Conservation (phyloP, 1,284 basidiomycete species). For the Limonomyces culmigenus region DNA sequence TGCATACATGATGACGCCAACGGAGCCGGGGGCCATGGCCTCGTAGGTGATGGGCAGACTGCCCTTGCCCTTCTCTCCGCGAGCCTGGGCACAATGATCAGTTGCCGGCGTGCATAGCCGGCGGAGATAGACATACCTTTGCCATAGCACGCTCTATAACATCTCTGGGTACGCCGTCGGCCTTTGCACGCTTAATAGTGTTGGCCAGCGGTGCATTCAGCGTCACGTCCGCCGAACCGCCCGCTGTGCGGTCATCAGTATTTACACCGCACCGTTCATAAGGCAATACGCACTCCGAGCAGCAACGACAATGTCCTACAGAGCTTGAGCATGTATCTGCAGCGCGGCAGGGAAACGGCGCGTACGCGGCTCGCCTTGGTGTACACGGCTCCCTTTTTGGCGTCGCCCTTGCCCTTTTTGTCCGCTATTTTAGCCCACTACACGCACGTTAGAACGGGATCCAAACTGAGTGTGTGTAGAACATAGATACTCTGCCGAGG, state of each 20-base stretch:
- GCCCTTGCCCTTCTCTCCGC: slow-evolving; percentile 29
- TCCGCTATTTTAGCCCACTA: slow-evolving; percentile 85
- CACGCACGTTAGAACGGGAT: too few species aligned
- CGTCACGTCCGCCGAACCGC: slow-evolving; percentile 48
- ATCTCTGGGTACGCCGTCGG: slow-evolving; percentile 57
- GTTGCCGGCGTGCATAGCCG: slow-evolving; percentile 1
- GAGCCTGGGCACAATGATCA: slow-evolving; percentile 20
- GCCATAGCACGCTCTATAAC: slow-evolving; percentile 60
- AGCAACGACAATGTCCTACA: slow-evolving; percentile 61
- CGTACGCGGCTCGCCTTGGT: slow-evolving; percentile 43
- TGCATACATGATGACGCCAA: slow-evolving; percentile 63
- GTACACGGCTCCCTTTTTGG: slow-evolving; percentile 43
- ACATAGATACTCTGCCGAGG: too few species aligned
- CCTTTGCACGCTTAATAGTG: slow-evolving; percentile 43
- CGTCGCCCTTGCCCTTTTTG: slow-evolving; percentile 59
- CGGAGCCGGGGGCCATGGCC: slow-evolving; percentile 48
- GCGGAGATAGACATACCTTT: slow-evolving; percentile 24
- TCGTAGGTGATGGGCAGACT: slow-evolving; percentile 49
- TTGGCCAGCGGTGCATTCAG: slow-evolving; percentile 46
- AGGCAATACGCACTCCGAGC: slow-evolving; percentile 32
- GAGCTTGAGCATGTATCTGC: too few species aligned
- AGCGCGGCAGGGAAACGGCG: too few species aligned
- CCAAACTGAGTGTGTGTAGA: too few species aligned
- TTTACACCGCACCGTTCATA: background rate
- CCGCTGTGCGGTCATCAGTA: slow-evolving; percentile 21